phyloP scores from a whole-genome alignment of 116 monocot genomes.

The Posidonia oceanica region DNA sequence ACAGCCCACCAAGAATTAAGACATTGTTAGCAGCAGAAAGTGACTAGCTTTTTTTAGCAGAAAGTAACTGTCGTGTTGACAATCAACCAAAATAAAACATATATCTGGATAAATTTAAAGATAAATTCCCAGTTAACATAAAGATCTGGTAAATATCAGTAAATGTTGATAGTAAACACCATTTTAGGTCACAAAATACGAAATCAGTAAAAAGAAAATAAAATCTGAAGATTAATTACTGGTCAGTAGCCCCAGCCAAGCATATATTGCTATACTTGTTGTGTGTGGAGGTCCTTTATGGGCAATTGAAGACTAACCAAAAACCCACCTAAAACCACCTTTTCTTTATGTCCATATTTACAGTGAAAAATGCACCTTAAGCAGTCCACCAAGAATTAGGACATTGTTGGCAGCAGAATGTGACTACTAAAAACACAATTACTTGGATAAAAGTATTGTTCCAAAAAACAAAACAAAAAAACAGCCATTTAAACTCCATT shows the following conservation, averaged over 20 bases:
- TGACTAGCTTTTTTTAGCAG: no score
- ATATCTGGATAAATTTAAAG: no score
- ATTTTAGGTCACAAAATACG: neutral
- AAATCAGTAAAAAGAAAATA: neutral
- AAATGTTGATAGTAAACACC: neutral
- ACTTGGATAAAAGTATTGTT: no score
- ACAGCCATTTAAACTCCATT: no score
- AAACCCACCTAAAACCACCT: constrained; percentile 36
- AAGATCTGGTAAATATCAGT: neutral
- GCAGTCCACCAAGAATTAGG: constrained; percentile 50
- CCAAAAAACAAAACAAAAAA: no score
- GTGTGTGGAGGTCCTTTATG: constrained; percentile 37
- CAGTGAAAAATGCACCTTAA: constrained; percentile 30
- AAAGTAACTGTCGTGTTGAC: no score
- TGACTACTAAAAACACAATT: no score
- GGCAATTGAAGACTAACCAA: constrained; percentile 10
- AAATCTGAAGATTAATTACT: no score
- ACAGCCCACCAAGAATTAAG: constrained; percentile 29
- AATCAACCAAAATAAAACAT: no score
- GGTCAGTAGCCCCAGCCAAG: no score
- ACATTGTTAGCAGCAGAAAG: neutral
- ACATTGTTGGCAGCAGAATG: neutral
- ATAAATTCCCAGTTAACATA: neutral
- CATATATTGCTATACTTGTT: neutral
- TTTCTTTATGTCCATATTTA: constrained; percentile 53